Percentiles rank a stretch among this genome's conserved stretches.
phyloP scores from a whole-genome alignment of 176 grass and related monocot species.

The Urochloa ruziziensis region DNA sequence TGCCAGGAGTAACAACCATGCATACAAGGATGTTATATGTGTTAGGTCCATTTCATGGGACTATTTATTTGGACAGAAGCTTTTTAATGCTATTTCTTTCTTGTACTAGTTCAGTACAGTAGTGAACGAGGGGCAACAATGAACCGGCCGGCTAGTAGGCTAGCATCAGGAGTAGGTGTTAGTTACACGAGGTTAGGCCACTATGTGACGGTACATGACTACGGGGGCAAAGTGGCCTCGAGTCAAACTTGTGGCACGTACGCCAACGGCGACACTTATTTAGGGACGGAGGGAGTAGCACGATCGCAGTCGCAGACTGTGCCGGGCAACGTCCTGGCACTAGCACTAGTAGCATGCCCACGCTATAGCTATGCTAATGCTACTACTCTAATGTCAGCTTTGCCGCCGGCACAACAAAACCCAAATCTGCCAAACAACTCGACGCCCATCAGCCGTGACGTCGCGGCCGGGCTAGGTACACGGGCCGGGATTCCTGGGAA shows the following conservation, averaged over 20 bases:
- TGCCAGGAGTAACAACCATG: too few species aligned
- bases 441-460: background rate
- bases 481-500: slow-evolving; percentile 30
- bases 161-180: background rate
- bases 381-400: background rate
- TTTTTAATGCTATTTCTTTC: background rate
- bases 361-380: background rate
- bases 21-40: background rate
- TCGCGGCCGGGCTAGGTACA: background rate
- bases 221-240: background rate
- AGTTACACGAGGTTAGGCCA: background rate
- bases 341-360: background rate
- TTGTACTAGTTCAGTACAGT: too few species aligned
- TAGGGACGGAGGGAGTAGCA: too few species aligned
- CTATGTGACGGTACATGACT: background rate
- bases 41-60: background rate
- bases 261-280: too few species aligned
- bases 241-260: too few species aligned
- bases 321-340: background rate
- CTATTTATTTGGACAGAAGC: background rate
- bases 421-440: background rate
- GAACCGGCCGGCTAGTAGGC: too few species aligned
- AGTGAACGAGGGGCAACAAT: too few species aligned
- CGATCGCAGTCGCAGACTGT: background rate
- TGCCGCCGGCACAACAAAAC: background rate